Base-by-base conservation (phyloP, 345 rosid species). In the Fremontodendron californicum region DNA sequence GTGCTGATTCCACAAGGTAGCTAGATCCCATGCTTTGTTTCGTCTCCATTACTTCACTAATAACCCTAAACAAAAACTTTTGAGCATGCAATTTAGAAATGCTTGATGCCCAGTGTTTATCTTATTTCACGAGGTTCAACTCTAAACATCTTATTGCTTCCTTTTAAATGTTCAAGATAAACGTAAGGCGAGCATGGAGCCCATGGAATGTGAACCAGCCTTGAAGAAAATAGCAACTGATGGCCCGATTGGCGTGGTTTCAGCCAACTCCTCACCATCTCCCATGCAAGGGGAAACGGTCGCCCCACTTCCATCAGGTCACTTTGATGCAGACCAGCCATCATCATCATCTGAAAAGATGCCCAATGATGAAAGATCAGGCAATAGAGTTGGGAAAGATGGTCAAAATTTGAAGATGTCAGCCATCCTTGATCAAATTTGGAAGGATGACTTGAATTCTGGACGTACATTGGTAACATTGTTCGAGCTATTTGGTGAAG, bases 401-500 rank as follows among this genome's bases (percentile, higher is more conserved):
- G 11, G 65, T 66, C 84, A 52, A 54, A 77, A 80, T 55, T 54
- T 81, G 35, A 88, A 85, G 76, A 82, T 27, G 82, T 80, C 88
- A 9, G 92, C 93, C 35, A 87, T 89, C 71, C 86, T 86, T 42
- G 65, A 71, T 42, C 96, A 89, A 79, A 72, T 93, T 8, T 92
- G 97, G 98, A 92, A 93, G 77, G 95, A 93, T 61, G 97, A 92
- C 60, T 85, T 92, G 79, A 82, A 86, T 46, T 88, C 93, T 1
- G 98, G 95, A 75, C 82, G 82, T 54, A 86, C 89, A 15, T 78
- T 96, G 54, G 90, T 84, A 62, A 84, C 90, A 48, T 78, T 91
- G 52, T 89, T 86, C 66, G 94, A 93, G 76, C 80, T 86, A 77
- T 92, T 89, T 78, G 96, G 98, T 51, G 96, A 96, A 71, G 80